phyloP scores from a whole-genome alignment of 2,329 filamentous ascomycete species.

The Fusarium sp. region DNA sequence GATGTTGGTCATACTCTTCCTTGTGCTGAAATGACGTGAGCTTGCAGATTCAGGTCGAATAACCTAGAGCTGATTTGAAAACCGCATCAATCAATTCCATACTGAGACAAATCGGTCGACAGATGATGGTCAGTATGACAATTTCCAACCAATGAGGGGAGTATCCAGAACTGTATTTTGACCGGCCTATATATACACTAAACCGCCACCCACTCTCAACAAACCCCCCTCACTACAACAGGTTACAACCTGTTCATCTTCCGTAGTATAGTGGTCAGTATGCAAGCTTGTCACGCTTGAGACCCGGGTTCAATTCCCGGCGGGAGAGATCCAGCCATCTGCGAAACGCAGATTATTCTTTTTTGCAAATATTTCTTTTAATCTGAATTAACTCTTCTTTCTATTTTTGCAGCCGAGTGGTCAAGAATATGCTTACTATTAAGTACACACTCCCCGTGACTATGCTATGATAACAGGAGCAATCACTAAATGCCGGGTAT shows the following conservation, averaged over 20 bases:
- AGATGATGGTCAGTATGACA: too few relatives aligned
- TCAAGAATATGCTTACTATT: constrained; percentile 20
- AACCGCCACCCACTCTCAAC: too few relatives aligned
- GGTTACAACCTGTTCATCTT: constrained; percentile 19
- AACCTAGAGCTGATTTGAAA: too few relatives aligned
- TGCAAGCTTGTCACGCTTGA: constrained; percentile 46
- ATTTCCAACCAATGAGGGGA: too few relatives aligned
- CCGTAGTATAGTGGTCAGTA: constrained; percentile 46
- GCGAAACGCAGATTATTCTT: constrained; percentile 17
- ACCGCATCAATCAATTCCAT: not conserved
- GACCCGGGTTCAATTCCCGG: constrained; percentile 46
- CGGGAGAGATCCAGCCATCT: constrained; percentile 44
- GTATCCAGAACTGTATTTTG: too few relatives aligned
- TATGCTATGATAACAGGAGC: constrained; percentile 19
- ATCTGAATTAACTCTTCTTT: not conserved
- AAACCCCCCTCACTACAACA: constrained; percentile 2
- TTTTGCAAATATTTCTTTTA: not conserved
- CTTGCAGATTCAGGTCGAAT: not conserved
- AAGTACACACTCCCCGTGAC: constrained; percentile 26
- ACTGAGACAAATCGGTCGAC: too few relatives aligned
- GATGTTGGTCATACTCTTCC: not conserved
- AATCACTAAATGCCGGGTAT: constrained; percentile 52
- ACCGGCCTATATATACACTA: too few relatives aligned
- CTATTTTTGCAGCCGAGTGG: not conserved
- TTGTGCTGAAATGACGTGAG: not conserved